These are phyloP conservation scores for Heliamphora ciliata DNA, from an alignment of 179 eudicot species.

Conservation along the genomic window DNA sequence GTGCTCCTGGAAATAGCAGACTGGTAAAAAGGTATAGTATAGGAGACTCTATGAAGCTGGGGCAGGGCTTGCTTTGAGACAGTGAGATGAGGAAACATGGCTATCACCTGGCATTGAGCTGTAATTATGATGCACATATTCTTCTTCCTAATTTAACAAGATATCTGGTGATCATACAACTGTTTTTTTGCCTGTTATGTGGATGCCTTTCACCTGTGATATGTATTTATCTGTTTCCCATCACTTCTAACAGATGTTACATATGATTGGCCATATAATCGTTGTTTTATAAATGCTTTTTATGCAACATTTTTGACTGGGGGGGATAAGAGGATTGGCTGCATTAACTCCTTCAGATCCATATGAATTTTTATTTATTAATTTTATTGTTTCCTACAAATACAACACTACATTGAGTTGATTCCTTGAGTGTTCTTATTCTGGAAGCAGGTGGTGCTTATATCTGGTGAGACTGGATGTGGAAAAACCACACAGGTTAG, in stretches of 20 bases:
- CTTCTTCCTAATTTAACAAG: background rate
- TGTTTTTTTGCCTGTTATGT: background rate
- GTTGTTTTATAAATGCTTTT: no score
- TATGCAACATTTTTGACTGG: no score
- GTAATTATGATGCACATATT: background rate
- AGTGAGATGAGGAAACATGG: background rate
- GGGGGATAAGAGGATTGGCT: no score
- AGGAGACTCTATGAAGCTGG: background rate
- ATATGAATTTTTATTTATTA: no score
- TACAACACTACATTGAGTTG: no score
- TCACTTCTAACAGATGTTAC: background rate
- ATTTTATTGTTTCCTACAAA: no score
- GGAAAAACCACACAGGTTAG: conserved; percentile 97
- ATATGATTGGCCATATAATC: no score
- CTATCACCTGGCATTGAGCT: background rate
- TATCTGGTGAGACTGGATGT: conserved; percentile 98
- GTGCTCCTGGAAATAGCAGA: background rate
- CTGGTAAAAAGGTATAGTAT: background rate
- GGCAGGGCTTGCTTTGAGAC: background rate
- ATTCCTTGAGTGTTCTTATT: background rate
- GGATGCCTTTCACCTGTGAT: background rate
- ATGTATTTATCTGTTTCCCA: background rate
- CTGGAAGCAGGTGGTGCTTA: conserved; percentile 69
- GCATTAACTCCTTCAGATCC: no score
- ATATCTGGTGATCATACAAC: background rate